A percentile compares a stretch with the other conserved stretches of the same genome.
Evolutionary conservation across 805 yeast species (phyloP).

Genomic region (Hanseniaspora thailandica): DNA sequence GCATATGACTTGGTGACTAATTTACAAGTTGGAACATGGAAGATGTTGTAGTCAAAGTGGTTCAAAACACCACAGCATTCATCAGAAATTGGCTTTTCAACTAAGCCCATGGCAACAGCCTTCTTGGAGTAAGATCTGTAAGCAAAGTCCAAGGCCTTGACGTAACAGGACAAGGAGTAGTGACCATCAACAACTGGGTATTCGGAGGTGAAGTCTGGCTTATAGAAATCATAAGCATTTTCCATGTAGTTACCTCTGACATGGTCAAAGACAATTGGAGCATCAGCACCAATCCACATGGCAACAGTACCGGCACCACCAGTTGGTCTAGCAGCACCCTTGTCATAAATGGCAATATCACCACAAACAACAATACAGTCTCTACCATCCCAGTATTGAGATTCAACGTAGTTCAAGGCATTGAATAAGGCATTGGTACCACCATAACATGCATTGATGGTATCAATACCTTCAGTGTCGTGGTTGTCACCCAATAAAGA

Average conservation of each 20-base stretch:
- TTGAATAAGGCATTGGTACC: constrained; percentile 93
- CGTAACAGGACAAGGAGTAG: constrained; percentile 85
- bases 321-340: constrained; percentile 98
- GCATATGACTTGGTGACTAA: constrained; percentile 87
- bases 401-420: constrained; percentile 90
- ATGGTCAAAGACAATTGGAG: constrained; percentile 85
- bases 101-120: constrained; percentile 43
- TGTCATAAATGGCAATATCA: constrained; percentile 92
- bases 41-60: constrained; percentile 81
- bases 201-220: constrained; percentile 92
- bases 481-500: constrained; percentile 80
- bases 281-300: constrained; percentile 88
- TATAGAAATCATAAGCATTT: constrained; percentile 95
- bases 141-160: constrained; percentile 80
- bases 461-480: constrained; percentile 93
- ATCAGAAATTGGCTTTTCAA: constrained; percentile 35
- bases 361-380: constrained; percentile 95
- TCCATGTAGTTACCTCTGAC: constrained; percentile 89
- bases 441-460: constrained; percentile 95
- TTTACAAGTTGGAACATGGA: constrained; percentile 98
- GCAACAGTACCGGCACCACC: constrained; percentile 99
- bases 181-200: constrained; percentile 98
- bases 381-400: constrained; percentile 95
- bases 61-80: constrained; percentile 55
- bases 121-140: constrained; percentile 74